Evolutionary conservation across 257 asterid species (phyloP), one percentile per base, ranked within the genome.

Genomic region (Solanum ossicruentum): DNA sequence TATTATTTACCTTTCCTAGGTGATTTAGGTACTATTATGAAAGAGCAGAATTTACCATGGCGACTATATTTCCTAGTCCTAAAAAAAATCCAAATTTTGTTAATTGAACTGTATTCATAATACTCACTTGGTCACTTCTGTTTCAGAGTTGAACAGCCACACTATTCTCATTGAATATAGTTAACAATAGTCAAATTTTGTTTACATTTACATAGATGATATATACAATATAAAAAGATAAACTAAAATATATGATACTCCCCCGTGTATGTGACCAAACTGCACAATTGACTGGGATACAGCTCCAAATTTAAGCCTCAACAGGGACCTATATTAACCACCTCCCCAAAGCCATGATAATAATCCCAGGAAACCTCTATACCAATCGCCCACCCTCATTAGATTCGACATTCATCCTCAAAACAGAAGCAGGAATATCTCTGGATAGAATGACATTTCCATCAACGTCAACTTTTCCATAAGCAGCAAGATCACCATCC

Each of bases 391-490:
- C 17, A 9, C 52, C 8, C 26, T 58, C 84, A 21, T 51, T 86
- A 77, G 83, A 12, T 28, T 83, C 90, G 8, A 87, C 39, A 45
- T 87, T 83, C 86, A 85, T 88, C 88, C 89, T 84, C 88, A 92
- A 57, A 85, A 89, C 20, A 54, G 92, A 69, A 32, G 84, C 12
- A 41, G 94, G 89, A 23, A 90, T 91, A 81, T 83, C 77, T 52
- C 91, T 85, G 23, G 92, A 89, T n/a, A 97, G 83, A 41, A 93
- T 58, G 58, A 95, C 84, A 89, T 92, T 97, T 80, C 98, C 99
- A 69, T 94, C 93, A 52, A 58, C 55, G 80, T 95, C 99, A 0
- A 78, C 84, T 63, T 49, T 85, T 84, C 89, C 88, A 84, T 89
- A 92, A 77, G 93, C 89, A 86, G 88, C 89, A 83, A 90, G 73